These are phyloP conservation scores for Epichloe festucae DNA, from an alignment of 2,329 filamentous ascomycete species.

Conservation along the genomic window DNA sequence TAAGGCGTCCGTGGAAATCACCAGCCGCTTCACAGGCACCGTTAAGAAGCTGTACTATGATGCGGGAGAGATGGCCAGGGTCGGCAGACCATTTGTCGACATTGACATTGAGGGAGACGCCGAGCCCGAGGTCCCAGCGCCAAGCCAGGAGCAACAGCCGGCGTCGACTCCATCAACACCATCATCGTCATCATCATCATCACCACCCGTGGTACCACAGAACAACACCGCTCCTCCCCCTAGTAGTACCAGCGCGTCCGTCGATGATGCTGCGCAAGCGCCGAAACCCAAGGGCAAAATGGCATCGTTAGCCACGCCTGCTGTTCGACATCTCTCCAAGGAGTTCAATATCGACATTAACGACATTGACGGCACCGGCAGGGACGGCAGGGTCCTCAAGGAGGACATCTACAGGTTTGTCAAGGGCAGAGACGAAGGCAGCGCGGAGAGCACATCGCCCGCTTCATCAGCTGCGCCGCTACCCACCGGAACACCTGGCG, in stretches of 20 bases:
- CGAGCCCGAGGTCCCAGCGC: constrained; percentile 24
- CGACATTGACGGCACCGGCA: constrained; percentile 72
- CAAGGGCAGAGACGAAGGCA: constrained; percentile 33
- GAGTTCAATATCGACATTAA: constrained; percentile 65
- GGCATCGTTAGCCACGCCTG: constrained; percentile 74
- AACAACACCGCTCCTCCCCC: background rate
- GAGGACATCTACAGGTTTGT: constrained; percentile 74
- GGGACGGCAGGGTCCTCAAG: constrained; percentile 81
- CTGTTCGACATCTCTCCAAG: constrained; percentile 78
- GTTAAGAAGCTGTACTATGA: constrained; percentile 96
- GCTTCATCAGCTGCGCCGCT: constrained; percentile 12
- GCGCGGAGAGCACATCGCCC: constrained; percentile 11
- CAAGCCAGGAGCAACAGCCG: constrained; percentile 7
- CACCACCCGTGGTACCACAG: constrained; percentile 1
- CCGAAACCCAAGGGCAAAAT: constrained; percentile 43
- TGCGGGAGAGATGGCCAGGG: constrained; percentile 88
- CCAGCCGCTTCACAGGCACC: constrained; percentile 85
- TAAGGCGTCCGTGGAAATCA: constrained; percentile 85
- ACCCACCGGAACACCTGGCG: constrained; percentile 15
- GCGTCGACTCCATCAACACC: constrained; percentile 16
- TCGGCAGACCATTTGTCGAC: constrained; percentile 87
- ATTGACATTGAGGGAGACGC: constrained; percentile 81
- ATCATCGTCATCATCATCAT: constrained; percentile 9
- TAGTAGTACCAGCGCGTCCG: background rate
- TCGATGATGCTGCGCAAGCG: constrained; percentile 5